Conservation (phyloP, 1,139 yeast species). For the Candida tropicalis region DNA sequence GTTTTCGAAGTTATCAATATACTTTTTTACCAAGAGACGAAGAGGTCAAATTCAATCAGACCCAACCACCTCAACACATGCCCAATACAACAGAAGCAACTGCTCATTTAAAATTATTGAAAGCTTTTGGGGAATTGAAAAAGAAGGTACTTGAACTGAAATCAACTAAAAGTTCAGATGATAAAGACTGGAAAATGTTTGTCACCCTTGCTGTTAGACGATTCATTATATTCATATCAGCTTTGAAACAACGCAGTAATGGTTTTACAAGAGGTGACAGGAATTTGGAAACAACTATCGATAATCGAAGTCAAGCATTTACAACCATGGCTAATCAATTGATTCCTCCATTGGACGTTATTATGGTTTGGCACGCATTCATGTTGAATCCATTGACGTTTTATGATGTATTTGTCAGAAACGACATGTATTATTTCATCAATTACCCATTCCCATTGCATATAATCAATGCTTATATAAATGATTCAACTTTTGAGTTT, state of each 20-base stretch:
- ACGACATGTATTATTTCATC: constrained; percentile 25
- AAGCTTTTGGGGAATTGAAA: constrained; percentile 21
- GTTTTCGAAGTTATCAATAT: constrained; percentile 20
- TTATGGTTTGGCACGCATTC: constrained; percentile 44
- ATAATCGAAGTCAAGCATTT: not conserved
- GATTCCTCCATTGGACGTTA: constrained; percentile 37
- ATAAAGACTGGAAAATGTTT: constrained; percentile 34
- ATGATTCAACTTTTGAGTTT: constrained; percentile 24
- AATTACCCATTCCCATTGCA: constrained; percentile 30
- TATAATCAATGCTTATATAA: constrained; percentile 23
- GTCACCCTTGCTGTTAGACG: constrained; percentile 32
- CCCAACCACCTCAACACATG: not conserved
- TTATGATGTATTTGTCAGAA: constrained; percentile 31
- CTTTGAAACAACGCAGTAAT: constrained; percentile 16
- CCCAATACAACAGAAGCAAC: constrained; percentile 12
- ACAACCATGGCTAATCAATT: not conserved
- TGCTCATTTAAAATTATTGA: constrained; percentile 35
- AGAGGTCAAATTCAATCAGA: too few relatives aligned
- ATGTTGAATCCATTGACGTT: constrained; percentile 22
- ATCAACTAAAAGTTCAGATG: too few relatives aligned
- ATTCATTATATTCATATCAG: constrained; percentile 30
- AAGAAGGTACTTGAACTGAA: too few relatives aligned
- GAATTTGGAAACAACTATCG: too few relatives aligned
- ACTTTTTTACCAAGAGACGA: constrained; percentile 8
- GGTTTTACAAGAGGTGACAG: too few relatives aligned